Conservation (phyloP, 2,329 filamentous ascomycete species). For the Dactylellina haptotyla region DNA sequence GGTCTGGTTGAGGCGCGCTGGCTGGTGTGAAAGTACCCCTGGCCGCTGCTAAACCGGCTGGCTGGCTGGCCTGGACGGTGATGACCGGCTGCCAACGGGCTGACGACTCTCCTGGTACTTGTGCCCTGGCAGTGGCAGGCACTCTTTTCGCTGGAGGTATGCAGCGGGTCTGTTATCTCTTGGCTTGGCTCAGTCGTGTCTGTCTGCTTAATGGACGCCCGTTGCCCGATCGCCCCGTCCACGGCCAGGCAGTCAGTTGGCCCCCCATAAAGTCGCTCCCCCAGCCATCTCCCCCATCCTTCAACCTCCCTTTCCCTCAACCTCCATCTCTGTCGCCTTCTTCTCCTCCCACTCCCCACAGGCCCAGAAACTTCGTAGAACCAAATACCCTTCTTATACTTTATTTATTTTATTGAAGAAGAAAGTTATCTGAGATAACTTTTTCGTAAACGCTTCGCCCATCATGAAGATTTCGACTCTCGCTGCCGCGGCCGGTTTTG, state of each 20-base stretch:
- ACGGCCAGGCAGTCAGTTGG: not conserved
- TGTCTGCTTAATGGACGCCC: conserved; percentile 11
- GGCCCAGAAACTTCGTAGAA: conserved; percentile 11
- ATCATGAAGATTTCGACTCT: conserved; percentile 51
- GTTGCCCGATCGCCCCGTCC: conserved; percentile 31
- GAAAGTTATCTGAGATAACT: conserved; percentile 52
- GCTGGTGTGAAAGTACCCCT: not conserved
- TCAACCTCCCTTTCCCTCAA: not conserved
- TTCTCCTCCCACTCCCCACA: not conserved
- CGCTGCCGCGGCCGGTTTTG: conserved; percentile 50
- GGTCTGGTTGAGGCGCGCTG: not conserved
- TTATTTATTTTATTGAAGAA: not conserved
- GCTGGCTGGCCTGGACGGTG: not conserved
- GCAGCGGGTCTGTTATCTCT: not conserved
- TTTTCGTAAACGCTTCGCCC: not conserved
- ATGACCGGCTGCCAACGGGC: conserved; percentile 9
- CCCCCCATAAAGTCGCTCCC: conserved; percentile 41
- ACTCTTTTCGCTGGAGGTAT: too few relatives aligned
- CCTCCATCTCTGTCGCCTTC: conserved; percentile 14
- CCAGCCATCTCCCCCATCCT: conserved; percentile 29
- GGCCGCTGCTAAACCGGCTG: not conserved
- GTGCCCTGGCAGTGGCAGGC: too few relatives aligned
- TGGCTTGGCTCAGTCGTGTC: conserved; percentile 20
- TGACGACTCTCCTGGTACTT: not conserved
- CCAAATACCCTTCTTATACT: not conserved